These are phyloP conservation scores for Ajuga chamaepitys DNA, from an alignment of 257 asterid species.

Conservation along the genomic window DNA sequence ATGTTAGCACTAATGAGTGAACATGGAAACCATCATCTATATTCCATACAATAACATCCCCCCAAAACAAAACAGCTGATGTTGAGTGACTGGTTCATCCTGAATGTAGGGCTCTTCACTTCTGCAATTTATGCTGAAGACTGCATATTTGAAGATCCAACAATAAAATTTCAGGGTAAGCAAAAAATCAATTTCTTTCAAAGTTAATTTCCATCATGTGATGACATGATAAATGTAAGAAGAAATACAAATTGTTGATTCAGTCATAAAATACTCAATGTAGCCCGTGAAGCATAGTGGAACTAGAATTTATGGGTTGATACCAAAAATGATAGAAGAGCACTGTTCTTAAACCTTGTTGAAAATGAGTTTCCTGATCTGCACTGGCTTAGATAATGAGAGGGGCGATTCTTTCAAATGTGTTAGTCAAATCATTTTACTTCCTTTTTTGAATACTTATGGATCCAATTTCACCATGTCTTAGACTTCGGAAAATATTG, in stretches of 20 bases:
- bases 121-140: constrained; percentile 63
- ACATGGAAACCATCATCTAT: neutral
- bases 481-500: neutral
- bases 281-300: neutral
- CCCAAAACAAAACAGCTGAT: neutral
- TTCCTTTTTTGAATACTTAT: neutral
- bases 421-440: neutral
- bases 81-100: constrained; percentile 12
- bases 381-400: neutral
- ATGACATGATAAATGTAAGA: neutral
- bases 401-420: neutral
- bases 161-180: constrained; percentile 72
- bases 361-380: neutral
- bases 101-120: constrained; percentile 52
- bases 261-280: neutral
- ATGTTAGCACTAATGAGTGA: too few species aligned
- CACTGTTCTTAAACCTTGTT: neutral
- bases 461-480: neutral
- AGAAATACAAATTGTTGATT: neutral
- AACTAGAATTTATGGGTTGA: neutral
- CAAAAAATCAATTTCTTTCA: neutral
- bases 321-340: neutral
- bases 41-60: neutral
- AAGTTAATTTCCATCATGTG: neutral
- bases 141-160: constrained; percentile 85